phyloP scores from a whole-genome alignment of 2,329 filamentous ascomycete species.

The Cadophora malorum region DNA sequence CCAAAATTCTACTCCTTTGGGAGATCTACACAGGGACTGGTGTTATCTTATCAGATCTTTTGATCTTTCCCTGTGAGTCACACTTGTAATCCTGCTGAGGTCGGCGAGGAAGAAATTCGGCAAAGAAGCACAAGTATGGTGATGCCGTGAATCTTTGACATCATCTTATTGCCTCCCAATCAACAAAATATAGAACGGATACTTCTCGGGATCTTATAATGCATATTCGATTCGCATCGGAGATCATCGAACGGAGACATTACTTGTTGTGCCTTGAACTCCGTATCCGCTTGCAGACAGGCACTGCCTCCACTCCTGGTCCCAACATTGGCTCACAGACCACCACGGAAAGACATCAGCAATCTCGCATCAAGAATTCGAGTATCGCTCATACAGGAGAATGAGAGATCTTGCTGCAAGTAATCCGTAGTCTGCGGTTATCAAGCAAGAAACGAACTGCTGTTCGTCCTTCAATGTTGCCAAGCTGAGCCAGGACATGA shows the following conservation, averaged over 20 bases:
- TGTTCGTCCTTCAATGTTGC: not conserved
- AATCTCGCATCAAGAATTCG: not conserved
- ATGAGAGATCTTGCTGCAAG: not conserved
- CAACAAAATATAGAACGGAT: too few relatives aligned
- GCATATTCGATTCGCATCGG: too few relatives aligned
- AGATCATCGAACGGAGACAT: too few relatives aligned
- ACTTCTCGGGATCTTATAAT: too few relatives aligned
- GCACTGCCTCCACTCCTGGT: not conserved
- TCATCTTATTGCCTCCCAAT: too few relatives aligned
- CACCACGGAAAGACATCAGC: not conserved
- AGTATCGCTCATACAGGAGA: not conserved
- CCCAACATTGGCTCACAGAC: not conserved
- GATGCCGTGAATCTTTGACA: too few relatives aligned
- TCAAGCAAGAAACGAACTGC: not conserved
- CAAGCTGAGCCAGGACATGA: not conserved
- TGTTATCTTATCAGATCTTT: not conserved
- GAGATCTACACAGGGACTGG: not conserved
- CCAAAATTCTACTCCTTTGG: not conserved
- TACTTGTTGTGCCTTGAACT: not conserved
- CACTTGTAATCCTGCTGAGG: too few relatives aligned
- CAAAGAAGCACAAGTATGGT: too few relatives aligned
- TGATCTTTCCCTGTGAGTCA: not conserved
- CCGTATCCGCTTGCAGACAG: constrained; percentile 3
- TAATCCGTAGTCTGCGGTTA: not conserved
- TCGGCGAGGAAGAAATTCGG: too few relatives aligned